Base-by-base conservation (phyloP, 78 protist genomes). In the Planoprotostelium fungivorum region DNA sequence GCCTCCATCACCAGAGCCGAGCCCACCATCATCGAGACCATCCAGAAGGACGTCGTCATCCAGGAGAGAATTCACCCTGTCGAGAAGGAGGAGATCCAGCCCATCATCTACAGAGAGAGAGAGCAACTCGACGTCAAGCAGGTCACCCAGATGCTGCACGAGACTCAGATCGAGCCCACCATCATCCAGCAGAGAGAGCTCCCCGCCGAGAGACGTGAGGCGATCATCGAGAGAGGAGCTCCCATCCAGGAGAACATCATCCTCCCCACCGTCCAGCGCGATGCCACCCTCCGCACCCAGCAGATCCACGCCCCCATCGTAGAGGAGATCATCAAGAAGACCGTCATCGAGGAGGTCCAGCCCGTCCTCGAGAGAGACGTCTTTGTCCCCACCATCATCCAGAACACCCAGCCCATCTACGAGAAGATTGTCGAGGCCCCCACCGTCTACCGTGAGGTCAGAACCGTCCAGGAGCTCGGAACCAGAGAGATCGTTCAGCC, bases 41-140 rank as follows among this genome's bases (percentile, higher is more conserved):
- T 51, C 73, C 31, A 51, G 73, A 51, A 51, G 73, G 73, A 51
- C 73, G 73, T 51, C 73, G 73, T 51, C 73, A 51, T 51, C 73
- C 73, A 51, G 73, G 73, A 51, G 73, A 51, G 73, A 51, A 51
- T 51, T 16, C 73, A 51, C 73, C 73, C 73, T 16, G 73, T 51
- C 73, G 73, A 51, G 73, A 51, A 51, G 73, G 73, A 51, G 73
- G 73, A 51, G 73, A 51, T 51, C 73, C 73, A 51, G 73, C 73
- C 73, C 73, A 51, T 51, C 73, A 51, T 51, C 73, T 51, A 51
- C 73, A 51, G 73, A 51, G 73, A 51, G 73, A 51, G 73, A 51
- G 73, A 51, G 73, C 73, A 51, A 51, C 73, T 51, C 73, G 73
- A 51, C 16, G 73, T 51, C 73, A 51, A 51, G 73, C 73, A 51